Evolutionary conservation across 345 rosid species (phyloP), one percentile per base, ranked within the genome.

Genomic region (Syzygium aqueum): DNA sequence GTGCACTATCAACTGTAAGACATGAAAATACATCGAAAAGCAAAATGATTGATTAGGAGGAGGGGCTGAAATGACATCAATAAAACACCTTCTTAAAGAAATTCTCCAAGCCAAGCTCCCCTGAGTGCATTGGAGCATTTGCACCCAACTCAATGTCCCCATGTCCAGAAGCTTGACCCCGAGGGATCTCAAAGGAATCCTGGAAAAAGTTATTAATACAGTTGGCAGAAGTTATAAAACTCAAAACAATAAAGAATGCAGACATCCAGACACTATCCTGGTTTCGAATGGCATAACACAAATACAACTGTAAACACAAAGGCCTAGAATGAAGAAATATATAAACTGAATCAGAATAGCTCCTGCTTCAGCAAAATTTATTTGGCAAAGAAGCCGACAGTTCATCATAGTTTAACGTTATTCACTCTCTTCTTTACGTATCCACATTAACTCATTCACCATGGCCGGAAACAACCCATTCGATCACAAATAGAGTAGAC

Each of bases 121-220:
- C 98, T 50, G 98, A 95, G 92, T 91, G 93, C 92, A 90, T 90
- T 49, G 90, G 91, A 51, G 88, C 91, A 89, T 91, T 91, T 86
- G 83, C 89, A 86, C 97, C 97, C 86, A 92, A 84, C 93, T 96
- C 99, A 40, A 95, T 86, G 90, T 95, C 98, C 78, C 94, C 94
- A 86, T 93, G 91, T 90, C 96, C 90, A n/a, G 94, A 90, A 86
- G 90, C 87, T 87, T 94, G 95, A 89, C 90, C 95, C 84, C 96
- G 93, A 84, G 96, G 93, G 92, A 95, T 88, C 93, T 95, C 99
- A 86, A 91, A 92, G 15, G 99, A 97, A 1, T 94, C 96, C 99
- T 97, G 93, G 89, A 90, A 87, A 53, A 87, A 61, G 50, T 86
- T 86, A 89, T 33, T 33, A 88, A 88, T 40, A 43, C 43, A 87